Evolutionary conservation across 2,329 filamentous ascomycete genomes (phyloP).

Genomic region (Colletotrichum orbiculare): DNA sequence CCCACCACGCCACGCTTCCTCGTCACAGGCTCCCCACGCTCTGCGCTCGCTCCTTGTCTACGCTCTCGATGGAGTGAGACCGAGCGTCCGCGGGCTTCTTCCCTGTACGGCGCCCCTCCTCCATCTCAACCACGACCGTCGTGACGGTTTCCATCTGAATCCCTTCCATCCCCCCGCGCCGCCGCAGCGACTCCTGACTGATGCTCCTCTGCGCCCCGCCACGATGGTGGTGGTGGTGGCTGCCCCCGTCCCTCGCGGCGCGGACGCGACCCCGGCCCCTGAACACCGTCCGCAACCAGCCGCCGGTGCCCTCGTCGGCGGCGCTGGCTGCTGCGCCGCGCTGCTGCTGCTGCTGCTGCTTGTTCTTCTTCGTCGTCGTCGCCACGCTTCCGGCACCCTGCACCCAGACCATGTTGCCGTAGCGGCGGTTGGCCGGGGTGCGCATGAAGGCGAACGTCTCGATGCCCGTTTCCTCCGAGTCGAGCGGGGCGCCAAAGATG

Average conservation of each 20-base stretch:
- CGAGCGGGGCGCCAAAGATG: constrained; percentile 40
- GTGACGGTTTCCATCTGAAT: constrained; percentile 59
- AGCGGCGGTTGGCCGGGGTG: constrained; percentile 28
- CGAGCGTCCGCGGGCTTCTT: constrained; percentile 3
- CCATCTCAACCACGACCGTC: constrained; percentile 52
- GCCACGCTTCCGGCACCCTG: constrained; percentile 27
- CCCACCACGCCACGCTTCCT: too few relatives aligned
- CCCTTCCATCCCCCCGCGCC: constrained; percentile 37
- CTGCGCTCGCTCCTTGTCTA: constrained; percentile 26
- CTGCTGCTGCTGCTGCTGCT: constrained; percentile 20
- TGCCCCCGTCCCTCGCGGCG: neutral
- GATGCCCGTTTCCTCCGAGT: constrained; percentile 28
- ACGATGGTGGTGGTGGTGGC: neutral
- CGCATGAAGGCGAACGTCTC: constrained; percentile 36
- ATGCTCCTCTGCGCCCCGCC: constrained; percentile 23
- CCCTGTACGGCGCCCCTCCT: neutral
- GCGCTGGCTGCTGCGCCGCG: neutral
- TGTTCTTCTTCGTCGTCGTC: too few relatives aligned
- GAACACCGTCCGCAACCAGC: constrained; percentile 29
- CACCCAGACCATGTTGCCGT: constrained; percentile 35
- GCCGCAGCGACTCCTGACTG: constrained; percentile 29
- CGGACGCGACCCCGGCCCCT: neutral
- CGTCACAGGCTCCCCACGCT: constrained; percentile 22
- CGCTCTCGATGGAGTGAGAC: constrained; percentile 22
- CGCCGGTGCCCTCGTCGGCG: constrained; percentile 23